Conservation (phyloP, 345 rosid genomes). For the Lenwebbia sp. region DNA sequence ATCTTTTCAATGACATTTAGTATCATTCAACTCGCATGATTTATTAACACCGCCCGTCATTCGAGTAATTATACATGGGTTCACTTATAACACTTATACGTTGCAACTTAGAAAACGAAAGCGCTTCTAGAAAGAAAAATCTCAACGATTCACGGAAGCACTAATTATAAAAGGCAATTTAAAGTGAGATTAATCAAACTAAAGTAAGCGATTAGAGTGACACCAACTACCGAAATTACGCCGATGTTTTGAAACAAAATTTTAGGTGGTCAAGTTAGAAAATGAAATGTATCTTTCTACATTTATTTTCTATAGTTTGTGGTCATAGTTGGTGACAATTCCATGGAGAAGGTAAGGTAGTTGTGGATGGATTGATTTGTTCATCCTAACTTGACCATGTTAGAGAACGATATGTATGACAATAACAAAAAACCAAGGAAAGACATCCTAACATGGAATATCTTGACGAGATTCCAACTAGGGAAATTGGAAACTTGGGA, state of each 20-base stretch:
- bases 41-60: background rate
- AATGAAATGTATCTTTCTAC: background rate
- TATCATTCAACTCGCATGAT: background rate
- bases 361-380: slow-evolving; percentile 5
- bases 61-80: too few relatives aligned
- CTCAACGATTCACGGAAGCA: background rate
- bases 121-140: background rate
- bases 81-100: background rate
- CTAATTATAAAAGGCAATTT: background rate
- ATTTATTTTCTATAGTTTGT: background rate
- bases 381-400: background rate
- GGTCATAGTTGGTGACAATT: background rate
- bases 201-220: background rate
- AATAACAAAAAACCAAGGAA: background rate
- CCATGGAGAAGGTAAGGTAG: slow-evolving; percentile 6
- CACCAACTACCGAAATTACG: background rate
- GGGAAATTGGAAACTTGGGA: background rate
- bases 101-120: background rate
- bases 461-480: background rate
- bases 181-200: background rate
- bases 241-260: background rate
- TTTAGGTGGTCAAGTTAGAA: background rate
- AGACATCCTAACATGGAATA: background rate
- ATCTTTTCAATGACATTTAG: background rate
- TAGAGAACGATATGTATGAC: background rate